Base-by-base conservation (phyloP, 768 basidiomycete species). In the Termitomyces sp. region DNA sequence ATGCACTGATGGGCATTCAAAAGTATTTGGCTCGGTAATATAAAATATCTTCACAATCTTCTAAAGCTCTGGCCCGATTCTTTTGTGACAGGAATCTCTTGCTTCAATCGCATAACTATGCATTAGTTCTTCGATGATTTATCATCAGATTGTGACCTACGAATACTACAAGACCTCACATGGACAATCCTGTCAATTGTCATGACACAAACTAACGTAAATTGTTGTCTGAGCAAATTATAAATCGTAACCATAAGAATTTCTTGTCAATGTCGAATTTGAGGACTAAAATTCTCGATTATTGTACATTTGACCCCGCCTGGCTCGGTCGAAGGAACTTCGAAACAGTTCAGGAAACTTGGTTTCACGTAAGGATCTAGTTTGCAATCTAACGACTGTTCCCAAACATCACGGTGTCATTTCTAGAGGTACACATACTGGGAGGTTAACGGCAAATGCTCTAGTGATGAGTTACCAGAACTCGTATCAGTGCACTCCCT, bases 251-350 rank as follows among this genome's bases (percentile, higher is more conserved):
- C 46, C 32, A n/a, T 46, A 12, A 34, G 46, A 14, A 9, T 21
- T 34, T 48, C 34, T 35, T 37, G 7, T 14, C 34, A 17, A 37
- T 57, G 56, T 35, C 51, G 1, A 50, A 38, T 22, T 15, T 42
- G 19, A 67, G 55, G 41, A 77, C 67, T 28, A 63, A 64, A n/a
- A 70, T 64, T 11, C 66, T 88, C 11, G 88, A 90, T 58, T 59
- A 80, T 90, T 54, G 78, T 90, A 0, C 82, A 88, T 64, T 72
- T 90, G n/a, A 83, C 83, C 0, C 81, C 86, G 0, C 83, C 86
- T 1, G 84, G 79, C 0, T 74, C 80, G 0, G 71, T 88, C 10
- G 64, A 74, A 19, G 66, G 76, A 34, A 76, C 74, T 21, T 71
- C 81, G 0, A 65, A 76, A 21, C 77, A 80, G 45, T 88, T 86